Evolutionary conservation across 1,284 basidiomycete species (phyloP), one percentile per base, ranked within the genome.

Genomic region (Austroboletus niveus): DNA sequence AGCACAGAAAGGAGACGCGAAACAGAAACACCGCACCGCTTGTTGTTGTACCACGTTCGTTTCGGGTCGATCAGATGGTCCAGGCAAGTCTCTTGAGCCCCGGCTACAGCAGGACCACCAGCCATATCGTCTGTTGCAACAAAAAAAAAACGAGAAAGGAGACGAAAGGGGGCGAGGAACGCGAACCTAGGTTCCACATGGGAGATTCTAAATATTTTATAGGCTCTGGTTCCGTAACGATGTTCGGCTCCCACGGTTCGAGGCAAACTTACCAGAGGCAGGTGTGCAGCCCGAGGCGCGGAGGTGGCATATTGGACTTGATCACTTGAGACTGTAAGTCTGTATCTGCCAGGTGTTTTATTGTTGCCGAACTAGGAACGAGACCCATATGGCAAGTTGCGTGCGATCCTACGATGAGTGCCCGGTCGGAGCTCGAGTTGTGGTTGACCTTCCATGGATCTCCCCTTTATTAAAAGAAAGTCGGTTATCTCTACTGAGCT

Each of bases 1-100:
- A 52, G 49, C 35, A 9, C 35, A 9, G 30, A 29, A 43, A 42
- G 36, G 40, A 43, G 39, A 15, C 38, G 40, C 3, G 15, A 8
- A 3, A 4, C 9, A 9, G 8, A 42, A 43, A 27, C 24, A 14
- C 36, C n/a, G 63, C 57, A 84, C 84, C 85, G 74, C 64, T 69
- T 79, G 73, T 88, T 87, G 71, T 82, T 87, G 70, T 83, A 83
- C 85, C 85, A 88, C 65, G 75, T 86, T 66, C 79, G 75, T 55
- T 66, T 79, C 27, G 84, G 84, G 68, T 87, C 81, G 49, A 86
- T 57, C 55, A 87, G 73, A 59, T 83, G 81, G 29, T 64, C 67
- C 62, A 79, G 82, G 32, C 75, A 76, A 38, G 68, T 59, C 24
- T 55, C 50, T 15, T 62, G 64, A 36, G 53, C 52, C 35, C 69